Percentiles rank a stretch among this genome's conserved stretches.
These are phyloP conservation scores for Spiromastix sp. DNA, from an alignment of 2,329 filamentous ascomycete genomes.

Conservation along the genomic window DNA sequence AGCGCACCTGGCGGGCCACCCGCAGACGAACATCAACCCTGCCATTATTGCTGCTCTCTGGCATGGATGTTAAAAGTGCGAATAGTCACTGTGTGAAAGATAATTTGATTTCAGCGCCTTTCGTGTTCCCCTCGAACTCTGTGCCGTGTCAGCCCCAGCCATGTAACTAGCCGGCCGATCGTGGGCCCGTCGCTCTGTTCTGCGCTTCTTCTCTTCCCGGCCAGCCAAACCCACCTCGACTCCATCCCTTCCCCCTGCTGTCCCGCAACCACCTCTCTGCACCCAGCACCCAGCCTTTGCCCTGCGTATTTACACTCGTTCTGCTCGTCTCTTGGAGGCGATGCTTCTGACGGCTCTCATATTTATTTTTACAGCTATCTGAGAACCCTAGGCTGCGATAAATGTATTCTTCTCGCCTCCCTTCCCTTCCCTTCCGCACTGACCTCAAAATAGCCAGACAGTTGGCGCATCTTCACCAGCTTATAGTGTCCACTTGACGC, in stretches of 20 bases:
- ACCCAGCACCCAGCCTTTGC: constrained; percentile 26
- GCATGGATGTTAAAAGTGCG: no score
- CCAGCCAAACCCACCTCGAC: constrained; percentile 14
- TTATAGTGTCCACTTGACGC: no score
- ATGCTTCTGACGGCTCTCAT: neutral
- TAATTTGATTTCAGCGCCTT: no score
- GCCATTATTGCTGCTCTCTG: no score
- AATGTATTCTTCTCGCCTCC: no score
- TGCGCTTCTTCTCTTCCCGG: constrained; percentile 7
- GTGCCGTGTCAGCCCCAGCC: neutral
- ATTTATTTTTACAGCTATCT: neutral
- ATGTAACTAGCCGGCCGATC: neutral
- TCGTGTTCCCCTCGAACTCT: neutral
- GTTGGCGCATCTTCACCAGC: no score
- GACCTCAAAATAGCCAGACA: no score
- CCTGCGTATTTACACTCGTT: constrained; percentile 57
- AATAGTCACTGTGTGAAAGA: no score
- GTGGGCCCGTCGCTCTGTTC: neutral
- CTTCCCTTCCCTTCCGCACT: no score
- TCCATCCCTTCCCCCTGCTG: constrained; percentile 23
- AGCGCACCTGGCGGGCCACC: no score
- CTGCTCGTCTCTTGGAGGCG: constrained; percentile 35
- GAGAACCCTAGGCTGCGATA: no score
- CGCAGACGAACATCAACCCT: no score
- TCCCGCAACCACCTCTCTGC: constrained; percentile 22